Evolutionary conservation across 441 rosid species (phyloP), one percentile per base, ranked within the genome.

Genomic region (Viola pubescens): DNA sequence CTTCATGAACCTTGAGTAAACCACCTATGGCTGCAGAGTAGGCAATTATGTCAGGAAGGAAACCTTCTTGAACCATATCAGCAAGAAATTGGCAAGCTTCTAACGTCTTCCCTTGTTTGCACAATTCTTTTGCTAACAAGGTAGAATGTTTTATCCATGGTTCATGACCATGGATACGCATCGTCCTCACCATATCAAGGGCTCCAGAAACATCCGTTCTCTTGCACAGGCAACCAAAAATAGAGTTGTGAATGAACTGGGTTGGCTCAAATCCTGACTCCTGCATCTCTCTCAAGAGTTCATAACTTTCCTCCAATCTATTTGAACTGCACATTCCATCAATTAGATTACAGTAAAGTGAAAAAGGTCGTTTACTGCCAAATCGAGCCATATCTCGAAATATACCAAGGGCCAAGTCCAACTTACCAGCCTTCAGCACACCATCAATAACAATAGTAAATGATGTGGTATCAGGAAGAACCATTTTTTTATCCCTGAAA

Each of bases 91-190:
- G 57, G 63, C 88, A 75, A 62, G 94, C 94, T 66, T 85, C 87
- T 55, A 64, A n/a, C 34, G 69, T 84, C 65, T 73, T 85, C 53
- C 84, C 82, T 66, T 61, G 57, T 68, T 79, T 75, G 58, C 89
- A 86, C 56, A 88, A 69, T 41, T 63, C 75, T 51, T 76, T 83
- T 2, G 88, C 85, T 42, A 91, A 85, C 58, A 64, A 72, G 64
- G 88, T 83, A 56, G 86, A 76, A 73, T 87, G 81, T 71, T 88
- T 91, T 64, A 81, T 77, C 91, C 91, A 91, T 19, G 98, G 96
- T 70, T 80, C 77, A 46, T 80, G 82, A 57, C 95, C 96, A 71
- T 81, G 70, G 59, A 74, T 39, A 37, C 89, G 87, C 98, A 91
- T 87, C 66, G 67, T 76, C 75, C 73, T 89, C 59, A 83, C 63